Base-by-base conservation (phyloP, 176 grass and related monocot species). In the Typha latifolia region DNA sequence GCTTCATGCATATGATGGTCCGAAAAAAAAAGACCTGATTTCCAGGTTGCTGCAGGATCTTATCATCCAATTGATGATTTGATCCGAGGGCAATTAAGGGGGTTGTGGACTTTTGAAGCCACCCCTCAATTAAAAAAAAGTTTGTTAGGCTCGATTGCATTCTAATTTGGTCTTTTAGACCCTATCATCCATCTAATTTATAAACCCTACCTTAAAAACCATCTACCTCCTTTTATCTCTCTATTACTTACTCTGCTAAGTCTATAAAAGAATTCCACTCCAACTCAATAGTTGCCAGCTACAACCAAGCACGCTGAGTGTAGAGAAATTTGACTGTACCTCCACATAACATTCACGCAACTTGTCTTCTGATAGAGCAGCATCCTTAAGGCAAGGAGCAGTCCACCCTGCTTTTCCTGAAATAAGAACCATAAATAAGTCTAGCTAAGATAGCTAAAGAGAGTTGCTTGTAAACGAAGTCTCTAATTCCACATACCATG, bases 381-480 rank as follows among this genome's bases (percentile, higher is more conserved):
- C 89, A 73, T 97, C 88, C 81, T 92, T 97, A 22, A 97, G 85
- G 48, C 89, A 85, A 83, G 89, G 94, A 67, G 94, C 94, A 37
- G 81, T 73, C 86, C 81, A 84, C 43, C 89, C 94, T 78, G 66
- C 70, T 64, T 92, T 87, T 64, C 94, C 94, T 97, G 80, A 69
- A 71, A 78, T 20, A 63, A 66, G 62, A 49, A 22, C 48, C 31
- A 82, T 69, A 71, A 81, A 56, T 61, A 80, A 21, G 63, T 26
- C 20, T 70, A 20, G 9, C 61, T 20, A 5, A 31, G n/a, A n/a
- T n/a, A n/a, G 52, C 64, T 37, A 59, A 59, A 22, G 7, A 59
- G 16, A 59, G 22, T 6, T 59, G 18, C n/a, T 2, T 16, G 9
- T 59, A 9, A n/a, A 59, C 11, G n/a, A 3, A 59, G 53, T 59